Evolutionary conservation across 2,329 filamentous ascomycete genomes (phyloP).

Genomic region (Corynespora cassiicola): DNA sequence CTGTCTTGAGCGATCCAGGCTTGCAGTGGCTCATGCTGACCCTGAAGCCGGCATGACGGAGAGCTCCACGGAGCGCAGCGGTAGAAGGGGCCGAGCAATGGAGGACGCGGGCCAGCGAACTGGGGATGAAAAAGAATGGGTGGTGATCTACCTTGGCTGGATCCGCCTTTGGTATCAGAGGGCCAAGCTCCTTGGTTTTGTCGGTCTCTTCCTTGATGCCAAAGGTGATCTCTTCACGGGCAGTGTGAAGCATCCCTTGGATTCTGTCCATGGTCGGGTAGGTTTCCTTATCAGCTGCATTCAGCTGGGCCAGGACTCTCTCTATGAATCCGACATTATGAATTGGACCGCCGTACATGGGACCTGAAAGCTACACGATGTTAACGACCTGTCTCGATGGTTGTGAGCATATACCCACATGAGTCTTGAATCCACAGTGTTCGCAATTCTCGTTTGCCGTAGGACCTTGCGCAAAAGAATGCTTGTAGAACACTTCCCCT

Average conservation of each 20-base stretch:
- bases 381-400: neutral
- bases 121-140: conserved; percentile 87
- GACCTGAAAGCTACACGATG: conserved; percentile 69
- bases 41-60: conserved; percentile 80
- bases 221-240: conserved; percentile 73
- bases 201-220: conserved; percentile 27
- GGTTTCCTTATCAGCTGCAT: conserved; percentile 67
- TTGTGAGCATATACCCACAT: conserved; percentile 49
- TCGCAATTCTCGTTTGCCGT: conserved; percentile 71
- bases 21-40: conserved; percentile 89
- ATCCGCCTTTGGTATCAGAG: conserved; percentile 44
- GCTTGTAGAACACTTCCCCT: conserved; percentile 74
- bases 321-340: conserved; percentile 86
- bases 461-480: conserved; percentile 75
- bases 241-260: conserved; percentile 89
- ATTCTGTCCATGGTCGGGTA: conserved; percentile 85
- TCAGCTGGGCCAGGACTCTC: conserved; percentile 75
- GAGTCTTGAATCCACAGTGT: conserved; percentile 86
- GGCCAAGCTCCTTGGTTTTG: conserved; percentile 37
- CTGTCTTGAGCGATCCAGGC: conserved; percentile 88
- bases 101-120: conserved; percentile 74
- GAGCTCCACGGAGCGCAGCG: conserved; percentile 78
- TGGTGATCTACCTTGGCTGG: conserved; percentile 66
- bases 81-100: conserved; percentile 83
- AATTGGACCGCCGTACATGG: conserved; percentile 92